Evolutionary conservation across 805 yeast genomes (phyloP).

Genomic region (Zygosaccharomyces lentus): DNA sequence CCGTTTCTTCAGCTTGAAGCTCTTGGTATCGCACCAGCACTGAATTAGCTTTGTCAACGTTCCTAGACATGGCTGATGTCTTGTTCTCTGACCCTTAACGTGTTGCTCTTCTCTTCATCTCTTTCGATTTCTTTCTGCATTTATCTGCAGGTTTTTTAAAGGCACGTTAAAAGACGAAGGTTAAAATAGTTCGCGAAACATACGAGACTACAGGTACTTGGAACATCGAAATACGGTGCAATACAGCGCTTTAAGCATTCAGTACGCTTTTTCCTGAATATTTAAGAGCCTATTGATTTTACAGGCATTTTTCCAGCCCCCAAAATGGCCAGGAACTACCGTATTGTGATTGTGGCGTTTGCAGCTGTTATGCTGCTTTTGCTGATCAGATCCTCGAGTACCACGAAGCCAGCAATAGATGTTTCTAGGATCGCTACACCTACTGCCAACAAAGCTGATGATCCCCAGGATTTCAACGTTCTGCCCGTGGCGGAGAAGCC

Average conservation of each 20-base stretch:
- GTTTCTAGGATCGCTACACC: conserved; percentile 19
- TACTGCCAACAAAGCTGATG: conserved; percentile 16
- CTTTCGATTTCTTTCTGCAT: background rate
- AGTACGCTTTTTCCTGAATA: background rate
- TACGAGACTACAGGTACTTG: background rate
- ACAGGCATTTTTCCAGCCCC: background rate
- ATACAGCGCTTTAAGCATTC: background rate
- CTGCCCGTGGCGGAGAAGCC: conserved; percentile 24
- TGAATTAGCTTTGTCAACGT: conserved; percentile 71
- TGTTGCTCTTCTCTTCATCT: conserved; percentile 3
- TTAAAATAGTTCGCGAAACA: conserved; percentile 1
- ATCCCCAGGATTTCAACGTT: conserved; percentile 18
- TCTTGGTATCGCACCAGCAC: conserved; percentile 62
- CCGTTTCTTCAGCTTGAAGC: conserved; percentile 50
- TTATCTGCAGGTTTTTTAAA: background rate
- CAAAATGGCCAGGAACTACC: conserved; percentile 38
- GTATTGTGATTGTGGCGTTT: conserved; percentile 49
- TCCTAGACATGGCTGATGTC: conserved; percentile 58
- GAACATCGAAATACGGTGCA: background rate
- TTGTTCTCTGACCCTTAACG: background rate
- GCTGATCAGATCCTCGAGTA: conserved; percentile 45
- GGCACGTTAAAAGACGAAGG: background rate
- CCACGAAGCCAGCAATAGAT: conserved; percentile 13
- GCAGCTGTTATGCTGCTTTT: conserved; percentile 48
- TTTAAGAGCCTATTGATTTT: background rate